Conservation (phyloP, 2,329 filamentous ascomycete genomes). For the Rachicladosporium sp. region DNA sequence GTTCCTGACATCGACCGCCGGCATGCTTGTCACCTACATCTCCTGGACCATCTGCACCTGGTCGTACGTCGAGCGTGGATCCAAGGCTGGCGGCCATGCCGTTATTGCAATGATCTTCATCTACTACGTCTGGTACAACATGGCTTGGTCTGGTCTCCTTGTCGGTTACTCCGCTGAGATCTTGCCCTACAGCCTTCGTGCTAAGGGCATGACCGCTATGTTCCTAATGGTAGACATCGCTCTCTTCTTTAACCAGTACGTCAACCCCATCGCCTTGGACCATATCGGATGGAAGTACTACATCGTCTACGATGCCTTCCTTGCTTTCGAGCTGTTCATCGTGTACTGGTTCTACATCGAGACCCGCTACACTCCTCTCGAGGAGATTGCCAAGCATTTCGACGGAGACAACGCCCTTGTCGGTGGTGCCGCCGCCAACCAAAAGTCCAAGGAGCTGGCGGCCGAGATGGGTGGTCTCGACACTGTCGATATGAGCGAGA, state of each 20-base stretch:
- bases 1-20: slow-evolving; percentile 25
- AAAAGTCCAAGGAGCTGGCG: slow-evolving; percentile 18
- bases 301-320: slow-evolving; percentile 22
- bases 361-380: slow-evolving; percentile 32
- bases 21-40: slow-evolving; percentile 29
- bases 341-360: slow-evolving; percentile 29
- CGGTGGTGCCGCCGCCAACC: slow-evolving; percentile 23
- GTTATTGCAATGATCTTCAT: slow-evolving; percentile 24
- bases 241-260: slow-evolving; percentile 31
- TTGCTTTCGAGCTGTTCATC: slow-evolving; percentile 20
- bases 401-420: slow-evolving; percentile 26
- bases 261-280: slow-evolving; percentile 21
- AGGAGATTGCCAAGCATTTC: slow-evolving; percentile 35
- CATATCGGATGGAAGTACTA: slow-evolving; percentile 20
- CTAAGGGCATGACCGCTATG: slow-evolving; percentile 33
- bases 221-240: slow-evolving; percentile 34
- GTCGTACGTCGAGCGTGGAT: slow-evolving; percentile 13
- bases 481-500: slow-evolving; percentile 10
- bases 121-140: slow-evolving; percentile 25
- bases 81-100: slow-evolving; percentile 16
- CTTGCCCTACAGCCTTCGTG: slow-evolving; percentile 34
- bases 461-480: slow-evolving; percentile 17
- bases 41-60: slow-evolving; percentile 27
- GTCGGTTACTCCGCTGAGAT: slow-evolving; percentile 37
- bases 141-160: slow-evolving; percentile 32